Conservation (phyloP, 345 rosid genomes). For the Hypericum androsaemum region DNA sequence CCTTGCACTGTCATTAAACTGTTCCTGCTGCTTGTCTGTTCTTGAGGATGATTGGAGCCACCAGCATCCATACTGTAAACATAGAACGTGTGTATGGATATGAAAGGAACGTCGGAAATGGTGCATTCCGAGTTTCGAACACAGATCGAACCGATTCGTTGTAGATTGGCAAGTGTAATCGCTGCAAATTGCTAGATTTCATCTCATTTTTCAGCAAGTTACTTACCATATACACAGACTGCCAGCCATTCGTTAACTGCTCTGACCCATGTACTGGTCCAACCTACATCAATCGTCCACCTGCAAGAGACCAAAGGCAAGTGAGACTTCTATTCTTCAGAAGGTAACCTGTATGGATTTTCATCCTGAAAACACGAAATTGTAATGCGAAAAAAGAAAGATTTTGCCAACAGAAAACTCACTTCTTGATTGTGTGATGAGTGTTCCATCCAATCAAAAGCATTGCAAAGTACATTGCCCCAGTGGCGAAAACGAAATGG, state of each 20-base stretch:
- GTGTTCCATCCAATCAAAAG: constrained; percentile 87
- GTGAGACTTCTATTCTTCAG: background rate
- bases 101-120: too few species aligned
- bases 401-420: constrained; percentile 5
- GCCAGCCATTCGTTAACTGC: constrained; percentile 91
- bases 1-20: constrained; percentile 11
- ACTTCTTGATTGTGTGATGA: constrained; percentile 77
- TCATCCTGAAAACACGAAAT: background rate
- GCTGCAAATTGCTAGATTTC: too few species aligned
- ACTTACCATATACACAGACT: constrained; percentile 81
- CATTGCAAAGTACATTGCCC: constrained; percentile 97
- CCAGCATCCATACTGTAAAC: constrained; percentile 85
- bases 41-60: constrained; percentile 58
- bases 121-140: too few species aligned
- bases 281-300: constrained; percentile 98
- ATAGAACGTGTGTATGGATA: background rate
- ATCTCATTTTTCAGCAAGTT: background rate
- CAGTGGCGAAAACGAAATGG: constrained; percentile 94
- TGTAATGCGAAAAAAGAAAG: background rate
- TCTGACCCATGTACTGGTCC: constrained; percentile 98
- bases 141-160: too few species aligned
- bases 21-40: constrained; percentile 30
- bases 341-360: background rate
- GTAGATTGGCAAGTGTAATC: too few species aligned
- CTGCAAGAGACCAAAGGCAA: constrained; percentile 24